Evolutionary conservation across 2,329 filamentous ascomycete species (phyloP), one percentile per base, ranked within the genome.

Genomic region (Venturiaceae sp.): DNA sequence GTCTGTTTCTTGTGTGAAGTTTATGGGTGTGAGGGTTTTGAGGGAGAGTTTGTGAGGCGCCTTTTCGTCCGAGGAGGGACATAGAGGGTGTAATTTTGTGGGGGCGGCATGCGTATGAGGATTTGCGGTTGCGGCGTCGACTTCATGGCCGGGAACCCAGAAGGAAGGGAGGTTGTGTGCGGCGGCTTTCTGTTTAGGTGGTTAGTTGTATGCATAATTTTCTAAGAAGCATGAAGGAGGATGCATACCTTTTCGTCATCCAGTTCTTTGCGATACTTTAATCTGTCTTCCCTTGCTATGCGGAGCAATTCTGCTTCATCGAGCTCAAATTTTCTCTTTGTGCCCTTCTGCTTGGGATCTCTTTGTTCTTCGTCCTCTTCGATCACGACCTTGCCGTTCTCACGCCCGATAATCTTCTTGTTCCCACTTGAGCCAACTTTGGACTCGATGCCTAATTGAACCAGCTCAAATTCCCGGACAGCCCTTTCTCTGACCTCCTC

Each of bases 91-190:
- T 28, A 81, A 74, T 67, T 94, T 95, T 73, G 39, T 81, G 74
- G 6, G 80, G 73, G 66, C 84, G 77, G 56, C 84, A 75, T 56
- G 79, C 75, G 53, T 77, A 33, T 67, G 69, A 59, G 63, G 67
- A 52, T 81, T 81, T 37, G 79, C 81, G 0, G 79, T 78, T 0
- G 19, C 53, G 52, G 34, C 34, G 11, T 36, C 37, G 3, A 90
- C 90, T 0, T 88, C 95, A 59, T 92, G 81, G 0, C 87, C 89
- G 0, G 91, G 92, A 1, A 92, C 87, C 94, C 92, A 97, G 74
- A 97, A 97, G 0, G 90, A 95, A 0, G 90, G 89, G 0, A 96
- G 75, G 16, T 81, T 80, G 71, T 87, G 88, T 8, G 81, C 77
- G 2, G 83, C 80, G 67, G 84, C 72, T 57, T 69, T 70, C 68